A percentile compares a stretch with the other conserved stretches of the same genome.
Evolutionary conservation across 257 asterid genomes (phyloP).

Genomic region (Jacaranda mimosifolia): DNA sequence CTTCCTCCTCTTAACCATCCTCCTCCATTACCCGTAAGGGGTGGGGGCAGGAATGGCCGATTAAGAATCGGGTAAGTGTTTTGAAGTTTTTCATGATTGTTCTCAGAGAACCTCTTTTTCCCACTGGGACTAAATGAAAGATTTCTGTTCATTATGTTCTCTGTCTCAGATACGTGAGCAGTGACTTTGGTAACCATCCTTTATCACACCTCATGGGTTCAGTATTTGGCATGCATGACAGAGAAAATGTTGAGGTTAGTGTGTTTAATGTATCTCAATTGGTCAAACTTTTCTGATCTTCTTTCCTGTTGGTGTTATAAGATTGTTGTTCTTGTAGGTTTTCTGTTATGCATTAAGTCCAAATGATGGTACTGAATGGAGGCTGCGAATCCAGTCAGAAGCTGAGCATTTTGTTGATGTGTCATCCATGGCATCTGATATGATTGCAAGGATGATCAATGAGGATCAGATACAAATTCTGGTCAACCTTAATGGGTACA

Average conservation of each 20-base stretch:
- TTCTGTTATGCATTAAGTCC: conserved; percentile 97
- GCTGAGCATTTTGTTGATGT: conserved; percentile 93
- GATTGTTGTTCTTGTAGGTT: conserved; percentile 56
- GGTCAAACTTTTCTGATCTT: conserved; percentile 14
- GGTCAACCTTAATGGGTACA: conserved; percentile 95
- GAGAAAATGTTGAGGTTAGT: conserved; percentile 85
- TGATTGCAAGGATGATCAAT: conserved; percentile 91
- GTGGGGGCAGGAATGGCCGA: conserved; percentile 72
- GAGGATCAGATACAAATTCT: conserved; percentile 95
- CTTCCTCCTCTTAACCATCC: conserved; percentile 92
- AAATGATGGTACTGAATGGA: conserved; percentile 97
- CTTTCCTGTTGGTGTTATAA: conserved; percentile 22
- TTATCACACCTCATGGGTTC: conserved; percentile 99
- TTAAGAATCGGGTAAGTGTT: conserved; percentile 84
- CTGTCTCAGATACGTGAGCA: conserved; percentile 83
- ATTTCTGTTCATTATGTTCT: conserved; percentile 10
- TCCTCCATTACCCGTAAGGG: conserved; percentile 71
- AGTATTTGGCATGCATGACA: conserved; percentile 94
- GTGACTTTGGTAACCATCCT: conserved; percentile 99
- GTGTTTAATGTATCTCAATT: conserved; percentile 19
- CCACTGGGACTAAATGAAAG: background rate
- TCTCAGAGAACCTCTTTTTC: conserved; percentile 12
- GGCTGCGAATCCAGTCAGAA: conserved; percentile 88
- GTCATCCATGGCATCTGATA: conserved; percentile 90
- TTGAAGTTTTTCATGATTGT: conserved; percentile 1